Percentiles rank a stretch among this genome's conserved stretches.
Evolutionary conservation across 257 asterid genomes (phyloP).

Genomic region (Fraxinus americana): DNA sequence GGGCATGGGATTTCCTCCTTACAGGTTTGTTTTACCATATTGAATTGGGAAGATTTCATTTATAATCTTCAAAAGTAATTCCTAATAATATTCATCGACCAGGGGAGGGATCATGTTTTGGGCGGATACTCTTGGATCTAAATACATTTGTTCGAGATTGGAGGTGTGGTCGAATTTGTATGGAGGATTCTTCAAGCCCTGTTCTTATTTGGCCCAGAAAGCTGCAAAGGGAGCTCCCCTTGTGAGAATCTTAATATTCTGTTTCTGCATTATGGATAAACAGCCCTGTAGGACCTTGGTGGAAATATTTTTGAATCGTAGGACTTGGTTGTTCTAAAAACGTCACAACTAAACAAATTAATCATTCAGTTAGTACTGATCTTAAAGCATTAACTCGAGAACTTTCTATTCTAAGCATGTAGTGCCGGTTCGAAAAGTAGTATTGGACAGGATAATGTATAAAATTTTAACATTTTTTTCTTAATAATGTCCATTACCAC

Average conservation of each 20-base stretch:
- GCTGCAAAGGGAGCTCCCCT: conserved; percentile 81
- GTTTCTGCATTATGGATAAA: neutral
- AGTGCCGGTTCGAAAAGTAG: no score
- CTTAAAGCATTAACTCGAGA: no score
- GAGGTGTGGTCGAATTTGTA: conserved; percentile 71
- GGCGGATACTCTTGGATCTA: conserved; percentile 93
- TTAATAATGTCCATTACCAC: no score
- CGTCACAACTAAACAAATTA: no score
- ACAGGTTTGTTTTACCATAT: conserved; percentile 52
- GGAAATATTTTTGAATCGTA: neutral
- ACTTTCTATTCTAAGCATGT: no score
- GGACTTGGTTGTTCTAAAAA: neutral
- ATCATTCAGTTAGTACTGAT: no score
- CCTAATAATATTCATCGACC: conserved; percentile 20
- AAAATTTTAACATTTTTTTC: no score
- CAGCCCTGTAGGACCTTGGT: neutral
- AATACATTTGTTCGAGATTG: conserved; percentile 76
- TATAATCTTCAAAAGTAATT: neutral
- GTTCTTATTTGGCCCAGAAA: conserved; percentile 74
- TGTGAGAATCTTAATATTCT: conserved; percentile 50
- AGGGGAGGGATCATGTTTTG: conserved; percentile 95
- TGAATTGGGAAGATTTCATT: neutral
- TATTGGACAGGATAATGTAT: no score
- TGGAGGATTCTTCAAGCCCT: conserved; percentile 87
- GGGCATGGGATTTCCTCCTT: conserved; percentile 99